These are phyloP conservation scores for Fusarium sp. DNA, from an alignment of 2,329 filamentous ascomycete species.

Conservation along the genomic window DNA sequence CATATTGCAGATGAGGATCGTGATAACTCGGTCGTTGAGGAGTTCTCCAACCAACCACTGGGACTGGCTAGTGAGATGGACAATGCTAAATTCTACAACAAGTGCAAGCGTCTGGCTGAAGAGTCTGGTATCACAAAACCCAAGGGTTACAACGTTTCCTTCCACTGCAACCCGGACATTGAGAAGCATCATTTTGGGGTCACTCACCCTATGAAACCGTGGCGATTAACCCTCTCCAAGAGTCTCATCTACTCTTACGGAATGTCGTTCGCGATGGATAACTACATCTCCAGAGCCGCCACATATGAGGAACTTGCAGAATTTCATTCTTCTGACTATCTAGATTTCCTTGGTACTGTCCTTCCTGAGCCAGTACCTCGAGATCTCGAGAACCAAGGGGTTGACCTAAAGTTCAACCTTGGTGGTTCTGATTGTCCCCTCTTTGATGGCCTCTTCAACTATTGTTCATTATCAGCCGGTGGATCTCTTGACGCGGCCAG, in stretches of 20 bases:
- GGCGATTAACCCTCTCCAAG: conserved; percentile 94
- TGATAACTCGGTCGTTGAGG: conserved; percentile 62
- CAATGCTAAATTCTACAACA: conserved; percentile 65
- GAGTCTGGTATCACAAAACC: conserved; percentile 79
- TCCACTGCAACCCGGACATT: conserved; percentile 93
- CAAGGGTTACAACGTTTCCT: conserved; percentile 90
- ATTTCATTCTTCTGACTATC: conserved; percentile 89
- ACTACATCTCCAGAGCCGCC: conserved; percentile 84
- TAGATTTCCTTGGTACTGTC: conserved; percentile 84
- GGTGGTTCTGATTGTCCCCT: conserved; percentile 93
- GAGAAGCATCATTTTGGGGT: conserved; percentile 97
- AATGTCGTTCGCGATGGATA: conserved; percentile 96
- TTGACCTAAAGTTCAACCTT: conserved; percentile 81
- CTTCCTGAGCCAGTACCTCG: conserved; percentile 70
- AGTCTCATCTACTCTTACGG: conserved; percentile 94
- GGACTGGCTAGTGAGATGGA: conserved; percentile 62
- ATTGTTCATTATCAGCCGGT: conserved; percentile 92
- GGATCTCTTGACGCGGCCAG: conserved; percentile 90
- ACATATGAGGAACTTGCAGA: conserved; percentile 86
- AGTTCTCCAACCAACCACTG: conserved; percentile 58
- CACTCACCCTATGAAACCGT: conserved; percentile 99
- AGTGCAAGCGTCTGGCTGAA: conserved; percentile 65
- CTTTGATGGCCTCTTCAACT: conserved; percentile 95
- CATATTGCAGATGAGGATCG: conserved; percentile 62
- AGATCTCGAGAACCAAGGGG: conserved; percentile 71